Base-by-base conservation (phyloP, 352 stramenopile genomes). In the Phytophthora ohioensis region DNA sequence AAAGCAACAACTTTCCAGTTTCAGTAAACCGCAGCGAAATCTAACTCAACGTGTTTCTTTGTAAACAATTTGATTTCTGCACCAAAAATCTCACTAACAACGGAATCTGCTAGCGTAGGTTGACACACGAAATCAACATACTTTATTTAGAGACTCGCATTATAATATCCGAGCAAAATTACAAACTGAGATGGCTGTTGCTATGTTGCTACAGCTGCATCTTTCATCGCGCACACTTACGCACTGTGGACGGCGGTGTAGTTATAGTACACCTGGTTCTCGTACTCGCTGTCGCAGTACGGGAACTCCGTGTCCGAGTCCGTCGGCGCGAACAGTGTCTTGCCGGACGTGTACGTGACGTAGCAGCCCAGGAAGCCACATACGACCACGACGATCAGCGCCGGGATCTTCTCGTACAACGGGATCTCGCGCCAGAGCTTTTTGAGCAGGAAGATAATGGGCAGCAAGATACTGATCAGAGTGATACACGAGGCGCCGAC, bases 361-460 rank as follows among this genome's bases (percentile, higher is more conserved):
- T 66, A 66, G 58, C 58, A 66, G 58, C 58, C 60, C 60, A 68
- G 52, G 49, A 68, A 57, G n/a, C 47, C 49, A 51, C 60, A 68
- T 30, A 57, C 48, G n/a, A 67, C 30, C 32, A 64, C 55, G 31
- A 71, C 64, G 35, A 66, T 46, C 17, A 66, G 48, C 39, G 64
- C 64, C 3, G 55, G 64, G 13, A 71, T 38, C 39, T 71, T 71
- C 41, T 71, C 64, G 27, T 39, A 71, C 12, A 71, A 35, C 2
- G 68, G 56, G n/a, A 73, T 31, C 45, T 64, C 57, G 49, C 52
- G 48, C 56, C 66, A 76, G 38, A 79, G 39, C 46, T 71, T 73
- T 54, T 73, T 78, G 51, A 79, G 57, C 59, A 76, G 69, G 55
- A 81, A 81, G 55, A 81, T 60, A 60, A 81, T 76, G 41, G 76